Evolutionary conservation across 805 yeast genomes (phyloP).

Genomic region (Sungouiella thailandica): DNA sequence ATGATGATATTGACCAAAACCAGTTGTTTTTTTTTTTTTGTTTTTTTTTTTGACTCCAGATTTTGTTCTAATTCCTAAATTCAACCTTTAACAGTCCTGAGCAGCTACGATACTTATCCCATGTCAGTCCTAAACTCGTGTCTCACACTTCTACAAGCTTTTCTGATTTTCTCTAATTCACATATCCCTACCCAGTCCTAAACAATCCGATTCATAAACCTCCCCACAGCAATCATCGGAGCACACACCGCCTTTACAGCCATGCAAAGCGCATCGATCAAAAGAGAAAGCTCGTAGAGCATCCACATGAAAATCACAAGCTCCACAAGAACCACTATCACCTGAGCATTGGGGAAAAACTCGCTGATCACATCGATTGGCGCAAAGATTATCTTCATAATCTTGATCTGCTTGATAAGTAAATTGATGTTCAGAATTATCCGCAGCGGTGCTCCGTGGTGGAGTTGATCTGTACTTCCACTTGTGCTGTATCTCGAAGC

Average conservation of each 20-base stretch:
- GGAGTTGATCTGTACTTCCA: no score
- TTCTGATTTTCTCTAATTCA: no score
- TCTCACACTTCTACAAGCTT: no score
- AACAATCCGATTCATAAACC: slow-evolving; percentile 39
- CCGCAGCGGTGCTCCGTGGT: neutral
- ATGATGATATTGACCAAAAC: no score
- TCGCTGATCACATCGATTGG: slow-evolving; percentile 37
- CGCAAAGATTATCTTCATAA: slow-evolving; percentile 34
- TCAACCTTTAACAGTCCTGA: no score
- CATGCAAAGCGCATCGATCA: slow-evolving; percentile 41
- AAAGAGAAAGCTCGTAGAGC: slow-evolving; percentile 35
- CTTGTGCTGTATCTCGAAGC: neutral
- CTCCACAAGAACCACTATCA: slow-evolving; percentile 36
- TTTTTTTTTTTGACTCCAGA: no score
- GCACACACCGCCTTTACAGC: slow-evolving; percentile 42
- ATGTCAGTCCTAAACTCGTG: no score
- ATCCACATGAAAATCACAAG: slow-evolving; percentile 37
- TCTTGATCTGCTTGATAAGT: slow-evolving; percentile 29
- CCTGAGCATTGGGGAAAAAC: slow-evolving; percentile 32
- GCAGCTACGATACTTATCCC: no score
- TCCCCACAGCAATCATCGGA: slow-evolving; percentile 42
- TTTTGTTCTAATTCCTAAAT: no score
- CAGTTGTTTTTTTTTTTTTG: no score
- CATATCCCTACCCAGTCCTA: no score
- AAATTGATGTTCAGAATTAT: slow-evolving; percentile 22